Evolutionary conservation across 2,329 filamentous ascomycete species (phyloP).

Genomic region (Verticillium isaacii): DNA sequence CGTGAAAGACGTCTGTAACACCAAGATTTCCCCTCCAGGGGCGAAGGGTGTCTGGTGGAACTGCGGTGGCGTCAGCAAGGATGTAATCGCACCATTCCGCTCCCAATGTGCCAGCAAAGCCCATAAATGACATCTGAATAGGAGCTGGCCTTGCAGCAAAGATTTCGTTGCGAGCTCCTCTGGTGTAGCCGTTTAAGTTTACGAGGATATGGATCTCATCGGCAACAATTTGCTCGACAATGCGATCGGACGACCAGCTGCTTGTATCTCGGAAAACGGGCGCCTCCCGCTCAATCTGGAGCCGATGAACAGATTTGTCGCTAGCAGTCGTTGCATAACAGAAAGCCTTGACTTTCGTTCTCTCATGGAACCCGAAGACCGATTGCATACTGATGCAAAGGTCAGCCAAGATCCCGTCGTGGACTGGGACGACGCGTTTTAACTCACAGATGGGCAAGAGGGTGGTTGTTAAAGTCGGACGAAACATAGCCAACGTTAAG

Average conservation of each 20-base stretch:
- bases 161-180: slow-evolving; percentile 93
- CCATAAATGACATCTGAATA: slow-evolving; percentile 99
- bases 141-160: slow-evolving; percentile 93
- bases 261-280: slow-evolving; percentile 89
- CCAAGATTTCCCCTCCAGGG: slow-evolving; percentile 72
- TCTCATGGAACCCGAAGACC: slow-evolving; percentile 87
- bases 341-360: slow-evolving; percentile 69
- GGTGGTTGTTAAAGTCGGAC: slow-evolving; percentile 98
- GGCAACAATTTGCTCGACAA: slow-evolving; percentile 79
- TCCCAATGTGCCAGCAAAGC: slow-evolving; percentile 90
- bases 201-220: slow-evolving; percentile 93
- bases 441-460: slow-evolving; percentile 76
- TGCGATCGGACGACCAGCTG: slow-evolving; percentile 74
- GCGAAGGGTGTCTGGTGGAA: slow-evolving; percentile 76
- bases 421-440: not conserved
- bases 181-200: slow-evolving; percentile 97
- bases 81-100: slow-evolving; percentile 99
- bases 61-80: slow-evolving; percentile 80
- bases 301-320: slow-evolving; percentile 82
- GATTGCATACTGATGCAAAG: slow-evolving; percentile 72
- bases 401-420: slow-evolving; percentile 6
- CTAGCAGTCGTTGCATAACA: slow-evolving; percentile 95
- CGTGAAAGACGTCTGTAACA: slow-evolving; percentile 63
- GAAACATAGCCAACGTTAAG: slow-evolving; percentile 96
- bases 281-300: slow-evolving; percentile 89